Conservation (phyloP, 1,284 basidiomycete species). For the Puccinia hordei region DNA sequence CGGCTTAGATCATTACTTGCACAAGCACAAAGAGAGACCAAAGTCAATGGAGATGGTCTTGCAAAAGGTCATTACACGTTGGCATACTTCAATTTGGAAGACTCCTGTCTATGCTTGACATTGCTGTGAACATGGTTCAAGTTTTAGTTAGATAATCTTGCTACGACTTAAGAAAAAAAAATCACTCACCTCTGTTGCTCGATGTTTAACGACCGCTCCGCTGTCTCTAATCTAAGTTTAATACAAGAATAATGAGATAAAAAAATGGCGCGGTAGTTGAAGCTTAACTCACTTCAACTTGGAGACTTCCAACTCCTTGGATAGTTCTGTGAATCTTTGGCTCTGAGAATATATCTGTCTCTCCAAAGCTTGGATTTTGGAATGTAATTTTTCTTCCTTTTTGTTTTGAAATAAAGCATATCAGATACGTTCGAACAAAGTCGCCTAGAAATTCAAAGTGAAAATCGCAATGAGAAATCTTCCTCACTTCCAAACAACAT, state of each 20-base stretch:
- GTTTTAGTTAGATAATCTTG: background rate
- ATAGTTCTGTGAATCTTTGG: conserved; percentile 4
- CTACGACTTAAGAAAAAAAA: background rate
- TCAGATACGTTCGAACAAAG: background rate
- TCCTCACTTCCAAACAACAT: conserved; percentile 18
- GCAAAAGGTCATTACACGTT: background rate
- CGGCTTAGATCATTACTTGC: conserved; percentile 3
- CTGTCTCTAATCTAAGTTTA: background rate
- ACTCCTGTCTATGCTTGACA: conserved; percentile 2
- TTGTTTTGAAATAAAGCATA: background rate
- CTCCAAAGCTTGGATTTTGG: conserved; percentile 12
- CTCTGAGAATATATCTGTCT: background rate
- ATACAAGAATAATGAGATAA: background rate
- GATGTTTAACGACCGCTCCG: background rate
- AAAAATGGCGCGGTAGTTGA: background rate
- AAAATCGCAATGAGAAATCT: background rate
- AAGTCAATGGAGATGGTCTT: background rate
- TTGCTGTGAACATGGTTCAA: background rate
- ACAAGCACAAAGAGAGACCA: background rate
- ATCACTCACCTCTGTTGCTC: background rate
- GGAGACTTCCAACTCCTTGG: conserved; percentile 1
- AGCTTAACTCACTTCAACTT: background rate
- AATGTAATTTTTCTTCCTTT: conserved; percentile 14
- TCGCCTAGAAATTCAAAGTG: background rate
- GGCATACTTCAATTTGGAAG: conserved; percentile 1